Evolutionary conservation across 768 basidiomycete genomes (phyloP), one percentile per base, ranked within the genome.

Genomic region (Trametes coccinea): DNA sequence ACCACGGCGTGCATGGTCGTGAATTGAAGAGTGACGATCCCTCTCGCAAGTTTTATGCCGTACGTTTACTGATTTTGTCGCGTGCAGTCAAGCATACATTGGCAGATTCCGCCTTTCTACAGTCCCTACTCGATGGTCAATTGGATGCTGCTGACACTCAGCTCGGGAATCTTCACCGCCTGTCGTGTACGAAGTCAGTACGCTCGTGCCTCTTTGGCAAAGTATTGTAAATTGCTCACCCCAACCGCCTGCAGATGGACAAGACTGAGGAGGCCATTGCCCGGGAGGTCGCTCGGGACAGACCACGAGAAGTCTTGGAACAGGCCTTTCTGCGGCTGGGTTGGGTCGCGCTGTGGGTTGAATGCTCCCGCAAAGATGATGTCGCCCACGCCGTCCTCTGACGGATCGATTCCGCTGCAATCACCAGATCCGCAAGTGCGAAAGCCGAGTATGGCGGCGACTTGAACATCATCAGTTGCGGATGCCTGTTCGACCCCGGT

Each of bases 351-450:
- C 59, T 76, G 63, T 0, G 83, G 82, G 29, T 69, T 64, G 59
- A 75, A 84, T 9, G 69, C 69, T 16, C 82, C 83, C 45, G 76
- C 78, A 69, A 80, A 83, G 48, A 84, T 70, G n/a, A 83, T 74
- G 9, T 56, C 65, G 11, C 82, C 82, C 66, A 83, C 60, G 69
- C 56, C 5, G 71, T 71, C 1, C 59, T 46, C 7, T 70, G 70
- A 6, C 71, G 34, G 14, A 57, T 56, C 34, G 50, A 60, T 61
- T 16, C 65, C 43, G 5, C 61, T 60, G 52, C 61, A 62, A 33
- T 11, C 14, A 10, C 54, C 51, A 6, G 75, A 61, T 27, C 66
- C 43, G 66, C 81, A 84, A 34, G 77, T 75, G 46, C 72, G 70
- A 31, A 84, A 39, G 5, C 75, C 80, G 53, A 84, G 77, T 31